phyloP scores from a whole-genome alignment of 768 basidiomycete species.

The Hortiboletus campestris region DNA sequence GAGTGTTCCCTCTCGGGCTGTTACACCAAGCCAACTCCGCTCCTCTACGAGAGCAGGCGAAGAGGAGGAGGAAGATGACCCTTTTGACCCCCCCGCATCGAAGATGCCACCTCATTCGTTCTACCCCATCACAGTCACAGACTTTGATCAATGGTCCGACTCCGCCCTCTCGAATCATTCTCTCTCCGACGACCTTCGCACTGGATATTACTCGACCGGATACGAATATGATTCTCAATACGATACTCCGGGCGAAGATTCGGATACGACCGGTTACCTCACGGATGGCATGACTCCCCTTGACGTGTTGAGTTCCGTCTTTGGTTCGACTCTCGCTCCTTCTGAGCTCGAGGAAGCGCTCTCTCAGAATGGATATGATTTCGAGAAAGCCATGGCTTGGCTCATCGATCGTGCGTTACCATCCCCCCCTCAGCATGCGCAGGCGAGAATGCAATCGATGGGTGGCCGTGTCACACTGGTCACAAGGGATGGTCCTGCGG shows the following conservation, averaged over 20 bases:
- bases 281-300: conserved; percentile 97
- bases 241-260: conserved; percentile 38
- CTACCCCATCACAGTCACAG: conserved; percentile 60
- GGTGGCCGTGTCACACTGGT: conserved; percentile 69
- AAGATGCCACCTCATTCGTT: conserved; percentile 48
- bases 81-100: conserved; percentile 73
- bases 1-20: conserved; percentile 46
- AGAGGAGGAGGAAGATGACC: conserved; percentile 77
- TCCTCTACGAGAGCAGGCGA: conserved; percentile 59
- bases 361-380: conserved; percentile 84
- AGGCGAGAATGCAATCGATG: conserved; percentile 54
- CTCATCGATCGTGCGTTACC: conserved; percentile 74
- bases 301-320: conserved; percentile 92
- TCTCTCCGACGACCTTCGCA: conserved; percentile 45
- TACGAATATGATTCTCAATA: conserved; percentile 34
- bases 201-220: conserved; percentile 29
- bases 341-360: conserved; percentile 94
- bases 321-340: conserved; percentile 85
- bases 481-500: conserved; percentile 48
- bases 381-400: conserved; percentile 94
- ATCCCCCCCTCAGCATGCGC: conserved; percentile 37
- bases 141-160: conserved; percentile 61
- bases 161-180: conserved; percentile 53
- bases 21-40: conserved; percentile 70
- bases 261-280: conserved; percentile 57